These are phyloP conservation scores for Carex sylvatica DNA, from an alignment of 202 grass and related monocot genomes.

Conservation along the genomic window DNA sequence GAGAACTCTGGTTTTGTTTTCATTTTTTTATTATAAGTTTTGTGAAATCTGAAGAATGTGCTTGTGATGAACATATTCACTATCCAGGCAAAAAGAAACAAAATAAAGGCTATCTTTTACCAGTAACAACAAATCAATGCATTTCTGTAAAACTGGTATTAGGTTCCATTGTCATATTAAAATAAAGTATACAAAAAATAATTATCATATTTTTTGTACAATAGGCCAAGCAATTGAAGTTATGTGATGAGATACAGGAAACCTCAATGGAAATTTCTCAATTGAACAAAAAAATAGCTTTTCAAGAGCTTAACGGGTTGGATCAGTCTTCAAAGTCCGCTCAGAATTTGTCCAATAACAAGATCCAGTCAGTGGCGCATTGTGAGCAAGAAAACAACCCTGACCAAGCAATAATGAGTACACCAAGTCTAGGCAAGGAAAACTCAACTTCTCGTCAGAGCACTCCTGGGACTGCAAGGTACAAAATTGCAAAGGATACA, in stretches of 20 bases:
- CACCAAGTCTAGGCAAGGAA: not conserved
- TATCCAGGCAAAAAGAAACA: not conserved
- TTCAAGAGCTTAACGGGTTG: constrained; percentile 33
- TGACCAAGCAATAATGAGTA: not conserved
- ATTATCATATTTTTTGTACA: constrained; percentile 12
- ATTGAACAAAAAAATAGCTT: constrained; percentile 23
- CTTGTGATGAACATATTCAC: not conserved
- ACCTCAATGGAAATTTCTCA: constrained; percentile 35
- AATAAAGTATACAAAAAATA: not conserved
- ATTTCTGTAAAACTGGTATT: not conserved
- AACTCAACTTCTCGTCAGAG: constrained; percentile 22
- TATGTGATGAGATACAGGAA: constrained; percentile 36
- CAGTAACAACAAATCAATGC: not conserved
- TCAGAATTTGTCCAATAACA: constrained; percentile 9
- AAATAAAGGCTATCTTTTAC: not conserved
- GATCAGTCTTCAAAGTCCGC: constrained; percentile 1
- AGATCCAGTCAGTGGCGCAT: constrained; percentile 24
- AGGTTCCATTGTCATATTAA: not conserved
- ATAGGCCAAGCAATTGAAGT: constrained; percentile 48
- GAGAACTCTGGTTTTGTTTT: not conserved
- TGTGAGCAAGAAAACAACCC: constrained; percentile 17
- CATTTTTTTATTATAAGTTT: not conserved
- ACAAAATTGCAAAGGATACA: not conserved
- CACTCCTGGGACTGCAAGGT: constrained; percentile 20
- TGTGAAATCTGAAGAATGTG: not conserved